Evolutionary conservation across 108 stramenopile genomes (phyloP), one percentile per base, ranked within the genome.

Genomic region (Mayamaea pseudoterrestris): DNA sequence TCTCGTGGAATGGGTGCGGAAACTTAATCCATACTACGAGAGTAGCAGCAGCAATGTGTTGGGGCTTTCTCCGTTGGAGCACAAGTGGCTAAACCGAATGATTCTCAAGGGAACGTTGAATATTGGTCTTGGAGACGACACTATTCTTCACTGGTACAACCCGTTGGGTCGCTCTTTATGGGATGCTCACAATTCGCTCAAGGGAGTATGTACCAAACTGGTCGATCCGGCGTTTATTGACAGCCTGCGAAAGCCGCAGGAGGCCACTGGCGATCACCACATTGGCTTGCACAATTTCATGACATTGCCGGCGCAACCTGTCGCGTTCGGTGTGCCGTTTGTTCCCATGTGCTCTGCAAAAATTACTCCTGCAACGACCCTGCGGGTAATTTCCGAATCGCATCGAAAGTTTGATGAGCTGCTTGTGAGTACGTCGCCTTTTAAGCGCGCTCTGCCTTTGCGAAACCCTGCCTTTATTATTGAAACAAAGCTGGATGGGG

Each of bases 401-500:
- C 78, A 81, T 48, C 41, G 45, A 20, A 48, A 60, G 25, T 68
- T 60, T 34, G 59, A 48, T 42, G 29, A 40, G 50, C 57, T 17
- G 61, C 57, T 35, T 28, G 43, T 24, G 50, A 55, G 35, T 50
- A 44, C 18, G 16, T 11, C 27, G 16, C 27, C 46, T 3, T 25
- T 47, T 27, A 17, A 13, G 3, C 17, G 25, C 6, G 14, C 28
- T 37, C 65, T 84, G 29, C 62, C 79, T 7, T 46, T 91, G 39
- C 64, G 68, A 17, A 74, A 76, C 53, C 90, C 90, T 30, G 67
- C 77, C 2, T 74, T 91, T 41, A 56, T 63, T 28, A 70, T 76
- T 30, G 90, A 91, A 62, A 68, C 74, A 31, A 91, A 91, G 45
- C 64, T 82, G 49, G 88, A 90, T 60, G 88, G 88, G n/a, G 83